A percentile compares a stretch with the other conserved stretches of the same genome.
Conservation (phyloP, 2,329 filamentous ascomycete genomes). For the Akanthomyces uredinophilus region DNA sequence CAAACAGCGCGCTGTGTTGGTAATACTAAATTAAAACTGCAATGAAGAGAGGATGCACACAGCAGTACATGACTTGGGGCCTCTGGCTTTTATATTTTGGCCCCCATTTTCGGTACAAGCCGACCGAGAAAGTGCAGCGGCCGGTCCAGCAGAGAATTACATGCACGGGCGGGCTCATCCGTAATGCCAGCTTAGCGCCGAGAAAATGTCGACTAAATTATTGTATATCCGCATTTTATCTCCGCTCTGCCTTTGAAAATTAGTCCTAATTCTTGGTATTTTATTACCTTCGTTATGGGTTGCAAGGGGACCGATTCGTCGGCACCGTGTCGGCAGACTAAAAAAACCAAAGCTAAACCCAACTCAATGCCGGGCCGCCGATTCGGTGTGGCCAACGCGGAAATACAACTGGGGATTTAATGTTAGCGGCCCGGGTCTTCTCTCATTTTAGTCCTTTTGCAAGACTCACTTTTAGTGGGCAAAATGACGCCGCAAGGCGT, state of each 20-base stretch:
- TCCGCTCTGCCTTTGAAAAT: background rate
- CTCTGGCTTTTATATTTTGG: background rate
- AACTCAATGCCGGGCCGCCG: background rate
- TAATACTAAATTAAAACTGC: background rate
- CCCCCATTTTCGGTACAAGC: background rate
- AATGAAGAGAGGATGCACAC: background rate
- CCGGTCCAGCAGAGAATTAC: too few relatives aligned
- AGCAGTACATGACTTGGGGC: too few relatives aligned
- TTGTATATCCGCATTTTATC: background rate
- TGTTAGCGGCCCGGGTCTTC: background rate
- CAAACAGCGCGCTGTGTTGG: background rate
- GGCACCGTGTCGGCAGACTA: slow-evolving; percentile 10
- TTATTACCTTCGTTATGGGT: too few relatives aligned
- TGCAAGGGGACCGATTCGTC: background rate
- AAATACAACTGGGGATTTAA: background rate
- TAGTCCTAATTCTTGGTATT: background rate
- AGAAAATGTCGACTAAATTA: background rate
- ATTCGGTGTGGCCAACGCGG: background rate
- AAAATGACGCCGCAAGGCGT: background rate
- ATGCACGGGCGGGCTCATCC: background rate
- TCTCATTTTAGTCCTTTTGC: background rate
- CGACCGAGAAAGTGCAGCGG: background rate
- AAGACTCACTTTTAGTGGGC: background rate
- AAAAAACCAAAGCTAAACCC: background rate
- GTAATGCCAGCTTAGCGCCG: background rate